phyloP scores from a whole-genome alignment of 2,329 filamentous ascomycete genomes.

The Xylariaceae sp. region DNA sequence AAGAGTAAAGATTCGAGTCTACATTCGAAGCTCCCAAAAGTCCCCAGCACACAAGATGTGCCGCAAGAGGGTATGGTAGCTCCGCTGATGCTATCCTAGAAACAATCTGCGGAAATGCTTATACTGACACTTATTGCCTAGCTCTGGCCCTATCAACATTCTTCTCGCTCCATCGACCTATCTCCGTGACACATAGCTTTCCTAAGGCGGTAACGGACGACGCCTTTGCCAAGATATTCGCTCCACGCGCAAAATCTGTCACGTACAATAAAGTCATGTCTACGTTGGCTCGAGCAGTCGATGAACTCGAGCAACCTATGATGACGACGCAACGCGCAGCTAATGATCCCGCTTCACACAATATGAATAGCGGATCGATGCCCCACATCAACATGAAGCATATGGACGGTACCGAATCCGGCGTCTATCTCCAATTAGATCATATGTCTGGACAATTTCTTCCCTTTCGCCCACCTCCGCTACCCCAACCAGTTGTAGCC shows the following conservation, averaged over 20 bases:
- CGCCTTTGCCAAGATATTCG: constrained; percentile 81
- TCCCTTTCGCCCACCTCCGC: constrained; percentile 81
- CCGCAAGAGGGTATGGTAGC: constrained; percentile 56
- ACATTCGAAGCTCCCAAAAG: constrained; percentile 61
- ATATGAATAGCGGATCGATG: constrained; percentile 44
- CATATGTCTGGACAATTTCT: constrained; percentile 65
- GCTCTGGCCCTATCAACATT: constrained; percentile 87
- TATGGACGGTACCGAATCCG: constrained; percentile 53
- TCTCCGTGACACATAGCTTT: constrained; percentile 80
- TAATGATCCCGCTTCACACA: constrained; percentile 29
- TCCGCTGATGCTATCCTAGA: not conserved
- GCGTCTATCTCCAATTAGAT: constrained; percentile 63
- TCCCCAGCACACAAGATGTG: constrained; percentile 71
- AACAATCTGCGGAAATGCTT: not conserved
- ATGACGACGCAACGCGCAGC: constrained; percentile 39
- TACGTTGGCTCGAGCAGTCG: constrained; percentile 58
- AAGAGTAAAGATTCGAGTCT: constrained; percentile 53
- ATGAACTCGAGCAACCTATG: constrained; percentile 57
- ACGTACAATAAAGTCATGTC: constrained; percentile 61
- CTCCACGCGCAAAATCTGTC: constrained; percentile 47
- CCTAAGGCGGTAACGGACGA: constrained; percentile 67
- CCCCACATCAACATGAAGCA: constrained; percentile 51
- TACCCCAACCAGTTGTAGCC: constrained; percentile 56
- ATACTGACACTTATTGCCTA: constrained; percentile 38
- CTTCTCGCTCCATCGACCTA: constrained; percentile 92